phyloP scores from a whole-genome alignment of 495 filamentous ascomycete species.

The Massariosphaeria phaeospora region DNA sequence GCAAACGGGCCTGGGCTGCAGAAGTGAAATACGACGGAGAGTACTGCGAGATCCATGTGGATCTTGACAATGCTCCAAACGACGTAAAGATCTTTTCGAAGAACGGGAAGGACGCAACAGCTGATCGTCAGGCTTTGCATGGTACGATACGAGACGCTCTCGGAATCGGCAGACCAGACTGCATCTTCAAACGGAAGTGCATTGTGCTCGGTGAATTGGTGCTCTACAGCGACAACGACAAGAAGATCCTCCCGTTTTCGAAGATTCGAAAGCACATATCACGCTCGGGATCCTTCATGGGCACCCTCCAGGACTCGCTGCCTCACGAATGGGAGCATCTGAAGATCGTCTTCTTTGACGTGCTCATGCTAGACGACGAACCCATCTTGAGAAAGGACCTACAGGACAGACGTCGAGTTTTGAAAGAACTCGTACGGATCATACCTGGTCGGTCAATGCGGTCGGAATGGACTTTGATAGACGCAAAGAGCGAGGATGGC shows the following conservation, averaged over 20 bases:
- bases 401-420: constrained; percentile 53
- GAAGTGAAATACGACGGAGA: constrained; percentile 86
- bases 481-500: constrained; percentile 50
- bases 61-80: constrained; percentile 52
- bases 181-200: constrained; percentile 56
- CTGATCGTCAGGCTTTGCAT: constrained; percentile 59
- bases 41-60: constrained; percentile 82
- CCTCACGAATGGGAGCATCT: constrained; percentile 67
- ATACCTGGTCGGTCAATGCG: constrained; percentile 57
- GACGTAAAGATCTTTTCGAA: constrained; percentile 82
- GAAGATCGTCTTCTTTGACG: constrained; percentile 79
- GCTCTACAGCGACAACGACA: constrained; percentile 63
- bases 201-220: constrained; percentile 81
- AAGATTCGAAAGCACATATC: constrained; percentile 76
- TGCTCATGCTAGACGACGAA: constrained; percentile 66
- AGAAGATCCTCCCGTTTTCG: constrained; percentile 63
- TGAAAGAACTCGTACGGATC: constrained; percentile 54
- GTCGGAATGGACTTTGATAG: constrained; percentile 56
- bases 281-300: constrained; percentile 66
- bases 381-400: constrained; percentile 58
- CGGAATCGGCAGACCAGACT: constrained; percentile 51
- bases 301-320: constrained; percentile 65
- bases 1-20: constrained; percentile 58
- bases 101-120: constrained; percentile 81
- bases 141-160: constrained; percentile 52